A percentile compares a stretch with the other conserved stretches of the same genome.
phyloP scores from a whole-genome alignment of 2,329 filamentous ascomycete species.

The Epichloe typhina region DNA sequence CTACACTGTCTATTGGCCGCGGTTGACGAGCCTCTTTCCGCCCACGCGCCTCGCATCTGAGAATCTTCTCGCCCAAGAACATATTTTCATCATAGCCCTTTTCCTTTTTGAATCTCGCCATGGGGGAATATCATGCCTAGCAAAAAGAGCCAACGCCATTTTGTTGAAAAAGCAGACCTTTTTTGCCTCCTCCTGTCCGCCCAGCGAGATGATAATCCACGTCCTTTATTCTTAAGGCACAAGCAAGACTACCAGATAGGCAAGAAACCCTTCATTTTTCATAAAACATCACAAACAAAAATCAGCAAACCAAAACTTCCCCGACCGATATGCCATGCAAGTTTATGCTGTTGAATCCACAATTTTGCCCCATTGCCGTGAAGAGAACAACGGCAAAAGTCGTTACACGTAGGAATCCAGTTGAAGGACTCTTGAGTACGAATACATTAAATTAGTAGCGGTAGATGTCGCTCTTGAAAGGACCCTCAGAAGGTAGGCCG shows the following conservation, averaged over 20 bases:
- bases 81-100: conserved; percentile 2
- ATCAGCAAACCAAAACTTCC: conserved; percentile 14
- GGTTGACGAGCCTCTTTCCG: conserved; percentile 28
- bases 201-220: conserved; percentile 12
- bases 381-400: conserved; percentile 18
- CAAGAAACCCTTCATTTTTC: conserved; percentile 6
- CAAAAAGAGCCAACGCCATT: conserved; percentile 25
- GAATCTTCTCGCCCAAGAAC: neutral
- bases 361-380: conserved; percentile 23
- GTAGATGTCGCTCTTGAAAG: conserved; percentile 84
- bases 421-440: conserved; percentile 26
- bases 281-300: conserved; percentile 6
- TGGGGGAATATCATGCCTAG: conserved; percentile 21
- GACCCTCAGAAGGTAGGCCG: conserved; percentile 70
- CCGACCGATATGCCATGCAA: conserved; percentile 25
- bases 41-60: conserved; percentile 4
- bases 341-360: conserved; percentile 32
- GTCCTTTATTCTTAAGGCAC: conserved; percentile 6
- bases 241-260: conserved; percentile 6
- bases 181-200: conserved; percentile 20
- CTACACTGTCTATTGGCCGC: conserved; percentile 19
- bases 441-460: conserved; percentile 30
- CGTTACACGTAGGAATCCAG: conserved; percentile 25
- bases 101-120: conserved; percentile 16
- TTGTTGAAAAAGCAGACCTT: conserved; percentile 28